Base-by-base conservation (phyloP, 441 rosid species). In the Macaranga tanarius region DNA sequence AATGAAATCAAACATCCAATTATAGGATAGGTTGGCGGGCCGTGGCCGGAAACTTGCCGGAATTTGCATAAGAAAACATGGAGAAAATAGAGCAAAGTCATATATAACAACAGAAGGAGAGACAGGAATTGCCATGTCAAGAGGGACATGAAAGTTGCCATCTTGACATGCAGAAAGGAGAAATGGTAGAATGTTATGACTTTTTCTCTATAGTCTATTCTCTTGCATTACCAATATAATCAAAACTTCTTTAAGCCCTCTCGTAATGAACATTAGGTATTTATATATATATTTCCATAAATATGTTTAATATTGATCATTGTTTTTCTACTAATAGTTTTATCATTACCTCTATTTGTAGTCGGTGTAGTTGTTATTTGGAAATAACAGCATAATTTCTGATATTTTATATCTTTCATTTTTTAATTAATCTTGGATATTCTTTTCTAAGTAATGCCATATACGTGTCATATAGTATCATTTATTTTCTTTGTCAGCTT, bases 1-100 rank as follows among this genome's bases (percentile, higher is more conserved):
- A 88, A 93, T 20, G 94, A 83, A 52, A 87, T 20, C 73, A 93
- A 68, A 75, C 97, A 91, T 55, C 98, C 94, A 72, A 93, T 81
- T 48, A 91, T 12, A 25, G 97, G 98, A 71, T 87, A 86, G 15
- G 87, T 67, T 11, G 82, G 86, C 1, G 97, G 97, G 34, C 81
- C 76, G n/a, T 76, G 75, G 34, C 71, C 60, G 19, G 77, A 59
- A 74, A 64, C 73, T 69, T 68, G 75, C 51, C 64, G 62, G 77
- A 76, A 70, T 52, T 73, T 67, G 61, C 55, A 7, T 4, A 68
- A 60, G 59, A 84, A 50, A 4, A 74, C 50, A 44, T 69, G 69
- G 42, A 83, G 64, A 23, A 67, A 22, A 56, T 44, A 77, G 31
- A 84, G 55, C 34, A 79, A 40, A 20, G 75, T 58, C 16, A 69